A percentile compares a stretch with the other conserved stretches of the same genome.
phyloP scores from a whole-genome alignment of 257 asterid species.

The Primulina huaijiensis region DNA sequence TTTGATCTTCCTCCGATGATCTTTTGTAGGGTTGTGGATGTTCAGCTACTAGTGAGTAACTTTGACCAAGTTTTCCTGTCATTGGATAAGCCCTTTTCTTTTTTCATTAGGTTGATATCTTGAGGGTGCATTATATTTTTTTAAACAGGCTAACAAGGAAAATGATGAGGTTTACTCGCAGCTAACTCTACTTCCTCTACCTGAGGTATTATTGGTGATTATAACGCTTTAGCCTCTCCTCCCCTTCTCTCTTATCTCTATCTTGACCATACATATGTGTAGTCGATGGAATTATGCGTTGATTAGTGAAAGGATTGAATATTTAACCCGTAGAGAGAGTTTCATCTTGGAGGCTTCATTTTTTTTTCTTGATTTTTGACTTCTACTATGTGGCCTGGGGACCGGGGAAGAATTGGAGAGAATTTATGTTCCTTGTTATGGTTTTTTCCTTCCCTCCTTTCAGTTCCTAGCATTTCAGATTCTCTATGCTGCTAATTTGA shows the following conservation, averaged over 20 bases:
- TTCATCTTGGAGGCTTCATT: background rate
- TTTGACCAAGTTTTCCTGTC: background rate
- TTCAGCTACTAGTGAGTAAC: slow-evolving; percentile 71
- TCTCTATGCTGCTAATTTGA: slow-evolving; percentile 2
- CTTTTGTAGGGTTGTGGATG: slow-evolving; percentile 83
- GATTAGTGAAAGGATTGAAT: slow-evolving; percentile 7
- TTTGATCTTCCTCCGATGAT: slow-evolving; percentile 83
- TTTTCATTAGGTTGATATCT: background rate
- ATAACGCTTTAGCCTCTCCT: background rate
- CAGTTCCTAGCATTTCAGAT: slow-evolving; percentile 6
- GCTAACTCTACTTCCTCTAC: slow-evolving; percentile 73
- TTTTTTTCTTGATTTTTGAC: slow-evolving; percentile 10
- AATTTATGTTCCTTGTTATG: background rate
- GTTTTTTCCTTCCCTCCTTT: background rate
- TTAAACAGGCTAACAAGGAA: slow-evolving; percentile 86
- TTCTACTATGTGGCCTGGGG: background rate
- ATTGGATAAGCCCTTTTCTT: slow-evolving; percentile 4
- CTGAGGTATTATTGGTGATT: slow-evolving; percentile 50
- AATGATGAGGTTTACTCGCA: slow-evolving; percentile 96
- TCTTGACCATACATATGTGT: slow-evolving; percentile 16
- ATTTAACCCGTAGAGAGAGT: no score
- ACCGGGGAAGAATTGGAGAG: background rate
- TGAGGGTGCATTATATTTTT: slow-evolving; percentile 18
- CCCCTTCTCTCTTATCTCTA: background rate
- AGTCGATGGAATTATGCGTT: slow-evolving; percentile 5